These are phyloP conservation scores for Hemileccinum impolitum DNA, from an alignment of 768 basidiomycete species.

Conservation along the genomic window DNA sequence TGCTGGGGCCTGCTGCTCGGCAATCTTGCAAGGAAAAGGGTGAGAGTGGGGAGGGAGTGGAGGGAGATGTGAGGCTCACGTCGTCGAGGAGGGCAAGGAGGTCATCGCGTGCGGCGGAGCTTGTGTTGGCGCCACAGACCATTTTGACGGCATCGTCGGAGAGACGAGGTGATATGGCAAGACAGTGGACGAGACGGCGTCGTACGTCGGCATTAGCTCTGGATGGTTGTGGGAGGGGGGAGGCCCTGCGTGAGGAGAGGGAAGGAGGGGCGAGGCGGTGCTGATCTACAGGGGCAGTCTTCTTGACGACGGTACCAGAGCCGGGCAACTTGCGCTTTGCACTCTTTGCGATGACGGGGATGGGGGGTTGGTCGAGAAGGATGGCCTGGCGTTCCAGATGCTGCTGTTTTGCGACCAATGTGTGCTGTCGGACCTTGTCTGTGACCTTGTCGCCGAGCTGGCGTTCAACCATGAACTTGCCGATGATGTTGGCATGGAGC, in stretches of 20 bases:
- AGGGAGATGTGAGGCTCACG: constrained; percentile 31
- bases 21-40: constrained; percentile 39
- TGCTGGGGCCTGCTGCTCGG: constrained; percentile 37
- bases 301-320: constrained; percentile 27
- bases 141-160: constrained; percentile 36
- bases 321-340: constrained; percentile 39
- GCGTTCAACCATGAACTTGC: constrained; percentile 65
- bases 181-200: constrained; percentile 46
- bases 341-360: constrained; percentile 34
- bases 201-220: constrained; percentile 24
- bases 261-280: constrained; percentile 31
- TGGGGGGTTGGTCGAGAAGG: constrained; percentile 38
- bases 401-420: constrained; percentile 45
- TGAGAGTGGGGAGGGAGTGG: not conserved
- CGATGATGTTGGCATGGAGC: constrained; percentile 69
- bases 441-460: constrained; percentile 47
- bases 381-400: constrained; percentile 47
- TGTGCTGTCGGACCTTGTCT: constrained; percentile 45
- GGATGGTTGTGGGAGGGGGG: constrained; percentile 24
- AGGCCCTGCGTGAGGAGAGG: constrained; percentile 27
- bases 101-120: constrained; percentile 36
- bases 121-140: constrained; percentile 43
- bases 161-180: constrained; percentile 49
- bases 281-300: constrained; percentile 26
- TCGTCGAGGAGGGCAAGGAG: constrained; percentile 48